Evolutionary conservation across 2,329 filamentous ascomycete species (phyloP).

Genomic region (Penicillium aurantiogriseum): DNA sequence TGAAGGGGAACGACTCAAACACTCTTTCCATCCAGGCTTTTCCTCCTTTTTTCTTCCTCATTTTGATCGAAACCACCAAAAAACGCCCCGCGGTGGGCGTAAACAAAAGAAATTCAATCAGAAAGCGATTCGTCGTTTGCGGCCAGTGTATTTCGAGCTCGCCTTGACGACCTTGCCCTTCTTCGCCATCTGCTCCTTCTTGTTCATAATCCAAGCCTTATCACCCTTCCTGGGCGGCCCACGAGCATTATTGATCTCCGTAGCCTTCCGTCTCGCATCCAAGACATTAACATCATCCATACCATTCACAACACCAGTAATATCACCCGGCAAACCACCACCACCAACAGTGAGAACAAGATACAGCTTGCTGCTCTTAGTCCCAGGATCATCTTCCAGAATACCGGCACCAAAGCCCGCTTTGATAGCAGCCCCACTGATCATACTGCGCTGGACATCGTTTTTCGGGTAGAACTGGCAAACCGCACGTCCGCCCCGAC

Average conservation of each 20-base stretch:
- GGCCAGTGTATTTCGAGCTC: constrained; percentile 88
- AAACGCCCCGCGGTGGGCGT: not conserved
- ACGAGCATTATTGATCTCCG: constrained; percentile 43
- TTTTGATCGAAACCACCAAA: not conserved
- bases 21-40: not conserved
- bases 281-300: constrained; percentile 85
- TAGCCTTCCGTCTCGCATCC: constrained; percentile 61
- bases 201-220: constrained; percentile 54
- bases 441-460: constrained; percentile 86
- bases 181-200: constrained; percentile 87
- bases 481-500: constrained; percentile 81
- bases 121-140: constrained; percentile 78
- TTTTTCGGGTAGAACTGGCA: constrained; percentile 99
- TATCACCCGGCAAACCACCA: constrained; percentile 66
- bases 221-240: constrained; percentile 50
- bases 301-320: constrained; percentile 82
- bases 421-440: constrained; percentile 82
- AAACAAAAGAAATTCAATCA: constrained; percentile 41
- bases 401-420: constrained; percentile 95
- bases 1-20: not conserved
- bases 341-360: constrained; percentile 87
- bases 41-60: not conserved
- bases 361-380: constrained; percentile 96
- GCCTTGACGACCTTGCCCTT: constrained; percentile 95
- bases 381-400: constrained; percentile 91